phyloP scores from a whole-genome alignment of 1,139 yeast genomes.

The Schwanniomyces etchellsii region DNA sequence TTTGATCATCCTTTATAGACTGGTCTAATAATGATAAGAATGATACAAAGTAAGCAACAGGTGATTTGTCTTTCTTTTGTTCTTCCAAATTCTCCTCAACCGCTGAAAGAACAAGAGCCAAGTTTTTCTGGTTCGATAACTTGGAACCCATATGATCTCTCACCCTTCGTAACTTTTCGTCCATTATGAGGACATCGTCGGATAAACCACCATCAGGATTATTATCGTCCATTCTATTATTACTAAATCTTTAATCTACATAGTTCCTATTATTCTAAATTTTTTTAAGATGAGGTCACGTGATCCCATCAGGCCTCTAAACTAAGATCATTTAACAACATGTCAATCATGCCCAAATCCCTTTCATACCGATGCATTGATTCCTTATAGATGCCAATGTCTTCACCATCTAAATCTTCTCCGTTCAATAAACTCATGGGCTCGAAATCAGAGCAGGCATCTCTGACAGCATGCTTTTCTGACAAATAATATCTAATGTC shows the following conservation, averaged over 20 bases:
- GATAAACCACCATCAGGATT: constrained; percentile 42
- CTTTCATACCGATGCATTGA: constrained; percentile 16
- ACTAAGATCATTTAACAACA: constrained; percentile 32
- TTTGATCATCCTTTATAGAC: constrained; percentile 49
- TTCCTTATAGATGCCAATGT: constrained; percentile 26
- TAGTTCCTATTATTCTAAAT: constrained; percentile 3
- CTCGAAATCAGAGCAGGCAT: constrained; percentile 25
- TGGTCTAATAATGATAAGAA: constrained; percentile 79
- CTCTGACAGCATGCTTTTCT: constrained; percentile 37
- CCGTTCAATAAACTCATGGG: constrained; percentile 15
- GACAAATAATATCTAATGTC: constrained; percentile 65
- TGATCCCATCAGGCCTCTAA: constrained; percentile 35
- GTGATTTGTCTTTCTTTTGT: constrained; percentile 54
- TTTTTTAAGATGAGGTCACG: constrained; percentile 7
- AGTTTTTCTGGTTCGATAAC: constrained; percentile 76
- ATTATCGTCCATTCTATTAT: constrained; percentile 18
- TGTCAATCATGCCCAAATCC: constrained; percentile 40
- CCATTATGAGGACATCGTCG: constrained; percentile 46
- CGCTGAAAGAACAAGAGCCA: constrained; percentile 69
- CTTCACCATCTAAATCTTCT: constrained; percentile 15
- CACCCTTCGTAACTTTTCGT: constrained; percentile 62
- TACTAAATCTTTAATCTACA: constrained; percentile 2
- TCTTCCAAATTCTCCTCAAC: constrained; percentile 84
- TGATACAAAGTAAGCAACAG: constrained; percentile 79
- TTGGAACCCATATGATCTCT: constrained; percentile 69